phyloP scores from a whole-genome alignment of 495 filamentous ascomycete species.

The Hyphodiscus hymeniophilus region DNA sequence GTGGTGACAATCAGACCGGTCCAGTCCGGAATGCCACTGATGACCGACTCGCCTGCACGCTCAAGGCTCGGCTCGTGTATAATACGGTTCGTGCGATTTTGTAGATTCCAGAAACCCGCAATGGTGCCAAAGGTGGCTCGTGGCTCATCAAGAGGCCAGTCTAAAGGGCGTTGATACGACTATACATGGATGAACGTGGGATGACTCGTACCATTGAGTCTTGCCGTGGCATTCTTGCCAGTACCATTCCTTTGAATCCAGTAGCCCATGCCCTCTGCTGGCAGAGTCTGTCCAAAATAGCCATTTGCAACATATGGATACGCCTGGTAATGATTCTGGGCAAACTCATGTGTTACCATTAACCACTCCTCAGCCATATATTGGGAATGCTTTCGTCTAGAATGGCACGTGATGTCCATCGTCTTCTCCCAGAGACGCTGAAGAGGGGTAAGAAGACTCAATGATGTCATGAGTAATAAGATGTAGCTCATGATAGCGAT shows the following conservation, averaged over 20 bases:
- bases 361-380: not conserved
- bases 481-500: no score
- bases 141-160: conserved; percentile 61
- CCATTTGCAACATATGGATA: not conserved
- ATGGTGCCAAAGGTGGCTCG: conserved; percentile 65
- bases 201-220: no score
- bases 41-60: conserved; percentile 61
- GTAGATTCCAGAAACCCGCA: conserved; percentile 59
- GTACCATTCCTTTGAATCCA: not conserved
- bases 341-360: not conserved
- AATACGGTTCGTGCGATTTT: conserved; percentile 47
- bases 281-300: not conserved
- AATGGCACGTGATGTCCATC: no score
- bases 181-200: no score
- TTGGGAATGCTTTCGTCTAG: no score
- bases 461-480: no score
- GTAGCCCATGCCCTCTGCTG: not conserved
- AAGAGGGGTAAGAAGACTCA: no score
- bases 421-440: no score
- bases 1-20: conserved; percentile 45
- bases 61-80: conserved; percentile 63
- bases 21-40: conserved; percentile 54
- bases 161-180: no score
- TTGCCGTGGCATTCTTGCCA: no score
- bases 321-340: not conserved